Evolutionary conservation across 148 eudicot genomes (phyloP), one percentile per base, ranked within the genome.

Genomic region (Euryodendron excelsum): DNA sequence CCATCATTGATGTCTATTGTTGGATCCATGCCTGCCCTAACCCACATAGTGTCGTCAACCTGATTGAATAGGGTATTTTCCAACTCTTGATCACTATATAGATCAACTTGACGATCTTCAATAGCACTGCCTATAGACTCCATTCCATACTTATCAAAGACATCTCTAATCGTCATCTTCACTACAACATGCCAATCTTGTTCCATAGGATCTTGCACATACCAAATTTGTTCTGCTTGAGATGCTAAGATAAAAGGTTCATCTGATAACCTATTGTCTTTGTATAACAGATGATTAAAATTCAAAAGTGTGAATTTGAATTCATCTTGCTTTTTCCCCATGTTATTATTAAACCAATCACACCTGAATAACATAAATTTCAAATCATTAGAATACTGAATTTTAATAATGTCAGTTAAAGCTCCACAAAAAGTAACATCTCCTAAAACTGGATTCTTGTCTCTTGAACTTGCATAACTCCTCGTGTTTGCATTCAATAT

Each of bases 281-380:
- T 53, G 10, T 73, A 72, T 33, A 72, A 72, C 28, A 72, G 75
- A 27, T 72, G 75, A 5, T 52, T 72, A 60, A 52, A 72, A 13
- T 55, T 73, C 39, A 55, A 45, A 21, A 73, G 64, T 21, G 45
- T 73, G 64, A n/a, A 73, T 18, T 55, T 21, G 52, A 31, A 73
- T 21, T 73, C 77, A 58, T 74, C 77, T 36, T 58, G 61, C 58
- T 58, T 74, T 27, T 10, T 5, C 34, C 77, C 66, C 3, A 23
- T 17, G 11, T 74, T 58, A 34, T 58, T 74, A 39, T 74, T 50
- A 23, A 74, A 48, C 66, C 65, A 56, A 44, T 58, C 50, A 18
- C 77, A 73, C 56, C 21, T 73, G 31, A 73, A 73, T 58, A 73
- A 41, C 77, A 73, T 31, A 73, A 73, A 73, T 31, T 73, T 37